phyloP scores from a whole-genome alignment of 306 rosid species.

The Begonia loranthoides region DNA sequence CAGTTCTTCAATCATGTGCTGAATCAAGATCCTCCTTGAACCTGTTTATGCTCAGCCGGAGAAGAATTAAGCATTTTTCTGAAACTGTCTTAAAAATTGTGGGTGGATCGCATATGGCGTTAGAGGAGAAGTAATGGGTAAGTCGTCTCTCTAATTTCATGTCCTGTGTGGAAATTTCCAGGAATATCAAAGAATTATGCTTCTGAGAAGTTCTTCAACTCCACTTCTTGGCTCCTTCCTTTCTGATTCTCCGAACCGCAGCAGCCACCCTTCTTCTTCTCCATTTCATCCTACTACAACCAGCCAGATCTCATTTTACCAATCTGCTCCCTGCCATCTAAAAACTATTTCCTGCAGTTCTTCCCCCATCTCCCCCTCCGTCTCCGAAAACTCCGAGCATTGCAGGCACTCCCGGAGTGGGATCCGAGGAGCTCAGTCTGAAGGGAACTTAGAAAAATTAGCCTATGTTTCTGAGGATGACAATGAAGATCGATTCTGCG shows the following conservation, averaged over 20 bases:
- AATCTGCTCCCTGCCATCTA: conserved; percentile 21
- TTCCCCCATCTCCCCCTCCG: conserved; percentile 68
- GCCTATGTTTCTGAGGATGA: conserved; percentile 21
- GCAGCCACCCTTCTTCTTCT: conserved; percentile 21
- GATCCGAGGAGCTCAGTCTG: conserved; percentile 71
- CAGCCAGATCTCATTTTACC: conserved; percentile 26
- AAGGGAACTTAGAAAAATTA: conserved; percentile 54
- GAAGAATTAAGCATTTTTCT: no score
- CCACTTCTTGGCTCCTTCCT: conserved; percentile 73
- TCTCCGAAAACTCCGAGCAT: conserved; percentile 20
- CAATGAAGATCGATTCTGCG: conserved; percentile 20
- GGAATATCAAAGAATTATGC: conserved; percentile 13
- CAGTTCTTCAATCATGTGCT: no score
- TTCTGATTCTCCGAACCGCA: conserved; percentile 34
- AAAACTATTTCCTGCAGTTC: conserved; percentile 29
- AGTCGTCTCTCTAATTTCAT: no score
- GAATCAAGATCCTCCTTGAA: no score
- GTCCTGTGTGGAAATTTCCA: no score
- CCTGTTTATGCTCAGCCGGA: no score
- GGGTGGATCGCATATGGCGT: no score
- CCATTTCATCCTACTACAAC: conserved; percentile 12
- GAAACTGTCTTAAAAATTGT: no score
- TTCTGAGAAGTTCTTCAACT: conserved; percentile 81
- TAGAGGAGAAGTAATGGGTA: no score
- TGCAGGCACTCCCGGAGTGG: conserved; percentile 18